These are phyloP conservation scores for Pogostemon cablin DNA, from an alignment of 257 asterid genomes.

Conservation along the genomic window DNA sequence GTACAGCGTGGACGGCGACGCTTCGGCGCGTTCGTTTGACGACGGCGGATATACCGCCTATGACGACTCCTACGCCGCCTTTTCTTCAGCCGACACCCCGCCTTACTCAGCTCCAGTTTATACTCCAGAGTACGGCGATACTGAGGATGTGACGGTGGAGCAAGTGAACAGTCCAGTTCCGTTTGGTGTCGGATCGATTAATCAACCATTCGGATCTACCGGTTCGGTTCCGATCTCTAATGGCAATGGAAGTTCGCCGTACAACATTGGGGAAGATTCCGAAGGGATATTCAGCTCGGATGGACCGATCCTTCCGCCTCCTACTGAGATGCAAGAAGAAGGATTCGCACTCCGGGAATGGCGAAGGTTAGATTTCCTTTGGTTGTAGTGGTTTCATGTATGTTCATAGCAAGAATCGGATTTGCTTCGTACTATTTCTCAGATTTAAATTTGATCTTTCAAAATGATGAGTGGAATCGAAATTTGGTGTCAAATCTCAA, in stretches of 20 bases:
- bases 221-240: constrained; percentile 61
- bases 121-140: constrained; percentile 47
- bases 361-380: constrained; percentile 65
- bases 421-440: constrained; percentile 9
- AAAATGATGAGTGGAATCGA: not conserved
- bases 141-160: constrained; percentile 67
- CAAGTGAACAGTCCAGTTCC: constrained; percentile 73
- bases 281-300: constrained; percentile 81
- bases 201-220: constrained; percentile 48
- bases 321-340: constrained; percentile 80
- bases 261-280: constrained; percentile 51
- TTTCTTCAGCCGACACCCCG: constrained; percentile 61
- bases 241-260: constrained; percentile 64
- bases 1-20: constrained; percentile 66
- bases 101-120: constrained; percentile 49
- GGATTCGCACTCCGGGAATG: constrained; percentile 87
- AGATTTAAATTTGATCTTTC: constrained; percentile 15
- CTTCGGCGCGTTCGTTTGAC: constrained; percentile 50
- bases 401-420: constrained; percentile 11
- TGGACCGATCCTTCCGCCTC: constrained; percentile 87
- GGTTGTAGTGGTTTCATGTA: not conserved
- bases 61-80: constrained; percentile 53
- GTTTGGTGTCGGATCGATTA: constrained; percentile 60
- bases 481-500: constrained; percentile 20
- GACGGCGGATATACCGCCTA: constrained; percentile 58